These are phyloP conservation scores for Paraphaeosphaeria minitans DNA, from an alignment of 2,329 filamentous ascomycete genomes.

Conservation along the genomic window DNA sequence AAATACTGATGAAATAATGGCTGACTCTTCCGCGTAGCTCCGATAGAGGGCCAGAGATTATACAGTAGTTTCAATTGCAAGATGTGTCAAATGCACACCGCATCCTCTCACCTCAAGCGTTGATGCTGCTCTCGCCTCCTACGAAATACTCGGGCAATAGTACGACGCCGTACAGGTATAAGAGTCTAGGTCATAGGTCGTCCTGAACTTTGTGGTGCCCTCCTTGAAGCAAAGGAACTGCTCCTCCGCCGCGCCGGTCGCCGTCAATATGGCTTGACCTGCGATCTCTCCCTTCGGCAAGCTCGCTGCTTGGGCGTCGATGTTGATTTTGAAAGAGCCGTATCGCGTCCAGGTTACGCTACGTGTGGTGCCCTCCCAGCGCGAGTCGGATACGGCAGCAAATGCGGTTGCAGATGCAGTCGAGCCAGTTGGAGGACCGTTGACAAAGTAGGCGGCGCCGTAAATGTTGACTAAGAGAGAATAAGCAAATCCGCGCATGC, in stretches of 20 bases:
- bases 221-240: conserved; percentile 28
- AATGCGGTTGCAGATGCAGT: conserved; percentile 10
- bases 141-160: conserved; percentile 21
- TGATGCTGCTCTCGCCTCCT: not conserved
- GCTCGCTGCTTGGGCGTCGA: conserved; percentile 13
- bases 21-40: not conserved
- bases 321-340: conserved; percentile 19
- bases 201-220: conserved; percentile 19
- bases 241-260: conserved; percentile 3
- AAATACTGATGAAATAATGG: conserved; percentile 11
- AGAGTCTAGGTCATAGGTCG: conserved; percentile 13
- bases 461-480: not conserved
- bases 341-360: conserved; percentile 18
- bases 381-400: not conserved
- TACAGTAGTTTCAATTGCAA: not conserved
- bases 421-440: conserved; percentile 16
- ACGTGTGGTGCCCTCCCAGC: conserved; percentile 21
- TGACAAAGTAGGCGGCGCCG: conserved; percentile 17
- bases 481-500: not conserved
- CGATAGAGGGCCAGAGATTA: not conserved
- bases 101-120: not conserved
- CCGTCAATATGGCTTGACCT: conserved; percentile 20
- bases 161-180: conserved; percentile 25
- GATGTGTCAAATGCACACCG: not conserved
- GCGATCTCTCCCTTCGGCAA: conserved; percentile 21